phyloP scores from a whole-genome alignment of 495 filamentous ascomycete species.

The Pseudoneurospora amorphoporcata region DNA sequence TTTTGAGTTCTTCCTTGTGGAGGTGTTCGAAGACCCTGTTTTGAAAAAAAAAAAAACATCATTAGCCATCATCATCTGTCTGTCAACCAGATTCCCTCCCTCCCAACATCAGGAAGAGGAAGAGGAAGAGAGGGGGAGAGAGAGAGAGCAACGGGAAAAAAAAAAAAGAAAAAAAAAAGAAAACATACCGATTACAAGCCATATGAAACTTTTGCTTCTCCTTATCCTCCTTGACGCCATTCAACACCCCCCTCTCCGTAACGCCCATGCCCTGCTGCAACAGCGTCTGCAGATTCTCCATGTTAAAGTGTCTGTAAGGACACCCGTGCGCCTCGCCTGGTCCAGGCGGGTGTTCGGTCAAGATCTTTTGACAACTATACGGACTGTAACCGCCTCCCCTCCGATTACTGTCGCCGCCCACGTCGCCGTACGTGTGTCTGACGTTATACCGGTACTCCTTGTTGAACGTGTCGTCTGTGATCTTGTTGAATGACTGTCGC shows the following conservation, averaged over 20 bases:
- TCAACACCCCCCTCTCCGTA: constrained; percentile 63
- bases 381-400: constrained; percentile 79
- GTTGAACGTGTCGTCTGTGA: constrained; percentile 85
- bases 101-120: neutral
- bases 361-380: constrained; percentile 87
- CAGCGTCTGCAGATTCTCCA: constrained; percentile 70
- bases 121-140: neutral
- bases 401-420: constrained; percentile 83
- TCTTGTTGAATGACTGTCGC: constrained; percentile 70
- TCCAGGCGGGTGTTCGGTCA: constrained; percentile 74
- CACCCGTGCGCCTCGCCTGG: constrained; percentile 86
- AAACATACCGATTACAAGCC: constrained; percentile 70
- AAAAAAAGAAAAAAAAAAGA: neutral
- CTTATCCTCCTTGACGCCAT: constrained; percentile 78
- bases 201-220: constrained; percentile 84
- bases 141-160: neutral
- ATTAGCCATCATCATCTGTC: neutral
- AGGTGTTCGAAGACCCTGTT: constrained; percentile 72
- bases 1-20: constrained; percentile 80
- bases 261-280: constrained; percentile 62
- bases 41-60: too few relatives aligned
- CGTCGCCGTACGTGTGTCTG: constrained; percentile 86
- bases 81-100: neutral
- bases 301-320: constrained; percentile 83
- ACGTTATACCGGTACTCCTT: constrained; percentile 97